Base-by-base conservation (phyloP, 1,284 basidiomycete genomes). In the Jaminaea rosea region DNA sequence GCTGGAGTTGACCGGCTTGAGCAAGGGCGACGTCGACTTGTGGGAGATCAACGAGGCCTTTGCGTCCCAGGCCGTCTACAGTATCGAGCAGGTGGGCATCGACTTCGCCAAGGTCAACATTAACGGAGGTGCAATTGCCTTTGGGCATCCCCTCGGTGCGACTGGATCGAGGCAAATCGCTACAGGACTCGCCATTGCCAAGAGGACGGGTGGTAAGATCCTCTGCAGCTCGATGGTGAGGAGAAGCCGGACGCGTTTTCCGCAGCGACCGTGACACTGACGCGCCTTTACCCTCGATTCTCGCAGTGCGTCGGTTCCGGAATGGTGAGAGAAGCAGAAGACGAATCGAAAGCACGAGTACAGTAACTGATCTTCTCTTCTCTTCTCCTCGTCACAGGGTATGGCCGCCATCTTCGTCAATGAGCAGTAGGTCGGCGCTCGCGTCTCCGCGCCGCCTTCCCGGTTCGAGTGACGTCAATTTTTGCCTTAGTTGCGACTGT, bases 111-210 rank as follows among this genome's bases (percentile, higher is more conserved):
- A 78, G 67, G 69, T 70, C 56, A 79, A 79, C 71, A 76, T 76
- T 9, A 69, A 73, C 50, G 77, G 77, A 37, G 77, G 77, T 42
- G 77, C 77, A 7, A 78, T 78, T 54, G 76, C 76, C 28, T 59
- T 73, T 50, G 73, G 75, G 26, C 75, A 76, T 59, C 75, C 73
- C 17, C 65, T 77, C 9, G 75, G 76, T 52, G 59, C 67, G 81
- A 88, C 88, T 58, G 88, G 87, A 32, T 77, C 84, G 24, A 83
- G 90, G 27, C 88, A 90, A 75, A 83, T 88, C 29, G 86, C 87
- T 8, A 91, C 89, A 3, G 88, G 85, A 15, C 80, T 90, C 5
- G 81, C 84, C 3, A 84, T 91, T 72, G 79, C 89, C 41, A 82
- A 82, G 65, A 79, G 87, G 32, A 80, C 78, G 53, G 81, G 80